Conservation (phyloP, 202 grass and related monocot species). For the Bolboschoenoplectus hybrid region DNA sequence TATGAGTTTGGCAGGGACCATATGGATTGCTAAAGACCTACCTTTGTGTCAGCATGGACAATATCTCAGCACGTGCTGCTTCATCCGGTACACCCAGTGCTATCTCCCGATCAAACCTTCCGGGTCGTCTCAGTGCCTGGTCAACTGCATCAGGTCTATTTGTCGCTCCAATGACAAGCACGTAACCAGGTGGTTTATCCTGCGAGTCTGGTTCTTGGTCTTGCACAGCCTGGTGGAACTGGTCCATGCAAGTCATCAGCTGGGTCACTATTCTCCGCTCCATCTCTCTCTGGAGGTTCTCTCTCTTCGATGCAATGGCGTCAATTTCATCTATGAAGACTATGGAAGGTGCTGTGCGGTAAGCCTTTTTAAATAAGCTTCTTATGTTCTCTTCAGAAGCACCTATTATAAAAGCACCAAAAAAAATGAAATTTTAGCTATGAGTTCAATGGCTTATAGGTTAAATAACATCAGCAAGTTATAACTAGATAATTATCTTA, state of each 20-base stretch:
- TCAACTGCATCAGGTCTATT: constrained; percentile 95
- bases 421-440: constrained; percentile 19
- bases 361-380: constrained; percentile 78
- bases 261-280: constrained; percentile 83
- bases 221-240: constrained; percentile 64
- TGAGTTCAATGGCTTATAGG: background rate
- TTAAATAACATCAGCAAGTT: background rate
- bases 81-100: constrained; percentile 87
- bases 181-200: constrained; percentile 74
- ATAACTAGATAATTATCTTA: background rate
- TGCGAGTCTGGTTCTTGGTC: constrained; percentile 35
- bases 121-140: constrained; percentile 77
- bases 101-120: constrained; percentile 93
- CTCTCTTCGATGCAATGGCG: constrained; percentile 93
- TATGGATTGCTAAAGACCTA: background rate
- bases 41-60: constrained; percentile 65
- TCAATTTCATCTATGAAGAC: constrained; percentile 97
- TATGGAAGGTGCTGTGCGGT: constrained; percentile 87
- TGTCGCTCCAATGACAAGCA: constrained; percentile 95
- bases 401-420: constrained; percentile 46
- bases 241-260: constrained; percentile 94
- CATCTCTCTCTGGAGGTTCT: constrained; percentile 85
- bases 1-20: background rate
- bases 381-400: constrained; percentile 93
- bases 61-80: constrained; percentile 69